phyloP scores from a whole-genome alignment of 306 rosid species.

The Rosa chinensis region DNA sequence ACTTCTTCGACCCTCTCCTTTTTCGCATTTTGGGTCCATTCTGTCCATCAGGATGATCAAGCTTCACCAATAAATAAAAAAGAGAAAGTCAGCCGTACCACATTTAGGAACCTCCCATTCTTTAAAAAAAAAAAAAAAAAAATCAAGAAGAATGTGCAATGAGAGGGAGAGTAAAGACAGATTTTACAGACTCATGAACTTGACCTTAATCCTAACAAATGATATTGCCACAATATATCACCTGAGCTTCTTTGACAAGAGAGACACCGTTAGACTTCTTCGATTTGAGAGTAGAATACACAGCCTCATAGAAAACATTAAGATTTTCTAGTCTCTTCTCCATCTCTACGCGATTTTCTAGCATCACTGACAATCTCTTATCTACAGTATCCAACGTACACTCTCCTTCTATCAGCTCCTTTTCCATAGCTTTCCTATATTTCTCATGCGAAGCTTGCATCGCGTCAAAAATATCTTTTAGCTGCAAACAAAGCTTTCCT shows the following conservation, averaged over 20 bases:
- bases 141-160: no score
- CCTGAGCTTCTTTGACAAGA: neutral
- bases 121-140: no score
- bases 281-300: neutral
- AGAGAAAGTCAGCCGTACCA: no score
- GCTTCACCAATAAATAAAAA: no score
- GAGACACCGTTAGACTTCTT: neutral
- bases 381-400: no score
- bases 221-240: no score
- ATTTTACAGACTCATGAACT: neutral
- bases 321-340: neutral
- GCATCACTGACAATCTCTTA: no score
- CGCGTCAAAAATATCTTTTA: neutral
- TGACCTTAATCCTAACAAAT: neutral
- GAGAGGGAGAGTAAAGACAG: neutral
- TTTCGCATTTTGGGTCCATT: neutral
- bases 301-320: neutral
- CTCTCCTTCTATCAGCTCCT: no score
- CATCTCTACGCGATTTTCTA: no score
- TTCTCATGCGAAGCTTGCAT: neutral
- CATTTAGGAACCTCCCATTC: no score
- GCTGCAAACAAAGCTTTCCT: neutral
- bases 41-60: neutral
- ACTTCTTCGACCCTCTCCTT: no score
- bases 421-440: neutral